Evolutionary conservation across 164 flowering plant genomes (phyloP).

Genomic region (Cinnamomum micranthum): DNA sequence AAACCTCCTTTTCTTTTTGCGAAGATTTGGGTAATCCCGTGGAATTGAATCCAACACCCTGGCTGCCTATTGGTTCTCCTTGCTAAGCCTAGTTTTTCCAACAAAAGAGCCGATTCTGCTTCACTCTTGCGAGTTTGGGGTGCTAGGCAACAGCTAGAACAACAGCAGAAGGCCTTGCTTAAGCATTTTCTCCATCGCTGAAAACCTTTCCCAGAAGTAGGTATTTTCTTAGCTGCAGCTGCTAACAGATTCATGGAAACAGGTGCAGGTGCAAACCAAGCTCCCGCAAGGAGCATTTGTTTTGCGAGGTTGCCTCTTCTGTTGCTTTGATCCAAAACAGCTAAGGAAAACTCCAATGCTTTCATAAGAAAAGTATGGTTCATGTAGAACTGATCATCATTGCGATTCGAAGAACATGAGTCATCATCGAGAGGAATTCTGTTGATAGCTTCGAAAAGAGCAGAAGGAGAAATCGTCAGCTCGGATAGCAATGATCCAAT

Average conservation of each 20-base stretch:
- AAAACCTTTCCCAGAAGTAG: conserved; percentile 31
- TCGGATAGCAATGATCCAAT: conserved; percentile 69
- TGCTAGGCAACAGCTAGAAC: conserved; percentile 38
- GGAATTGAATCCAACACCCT: conserved; percentile 67
- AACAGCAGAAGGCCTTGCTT: conserved; percentile 33
- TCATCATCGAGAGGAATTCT: conserved; percentile 36
- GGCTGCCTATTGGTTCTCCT: conserved; percentile 42
- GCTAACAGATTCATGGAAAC: conserved; percentile 57
- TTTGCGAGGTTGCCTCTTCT: conserved; percentile 47
- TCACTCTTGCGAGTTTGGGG: conserved; percentile 50
- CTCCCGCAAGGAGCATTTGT: conserved; percentile 78
- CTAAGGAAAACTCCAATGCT: conserved; percentile 41
- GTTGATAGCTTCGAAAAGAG: conserved; percentile 62
- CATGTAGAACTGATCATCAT: conserved; percentile 58
- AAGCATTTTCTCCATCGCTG: conserved; percentile 51
- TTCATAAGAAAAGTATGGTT: conserved; percentile 64
- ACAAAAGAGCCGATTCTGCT: conserved; percentile 62
- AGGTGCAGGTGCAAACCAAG: conserved; percentile 85
- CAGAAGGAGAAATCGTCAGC: conserved; percentile 61
- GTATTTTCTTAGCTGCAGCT: conserved; percentile 55
- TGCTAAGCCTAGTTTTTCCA: conserved; percentile 75
- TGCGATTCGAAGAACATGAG: conserved; percentile 22
- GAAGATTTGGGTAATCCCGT: conserved; percentile 55
- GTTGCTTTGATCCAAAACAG: conserved; percentile 47
- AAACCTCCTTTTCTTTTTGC: conserved; percentile 49